Evolutionary conservation across 768 basidiomycete genomes (phyloP).

Genomic region (Phylloporus sp.): DNA sequence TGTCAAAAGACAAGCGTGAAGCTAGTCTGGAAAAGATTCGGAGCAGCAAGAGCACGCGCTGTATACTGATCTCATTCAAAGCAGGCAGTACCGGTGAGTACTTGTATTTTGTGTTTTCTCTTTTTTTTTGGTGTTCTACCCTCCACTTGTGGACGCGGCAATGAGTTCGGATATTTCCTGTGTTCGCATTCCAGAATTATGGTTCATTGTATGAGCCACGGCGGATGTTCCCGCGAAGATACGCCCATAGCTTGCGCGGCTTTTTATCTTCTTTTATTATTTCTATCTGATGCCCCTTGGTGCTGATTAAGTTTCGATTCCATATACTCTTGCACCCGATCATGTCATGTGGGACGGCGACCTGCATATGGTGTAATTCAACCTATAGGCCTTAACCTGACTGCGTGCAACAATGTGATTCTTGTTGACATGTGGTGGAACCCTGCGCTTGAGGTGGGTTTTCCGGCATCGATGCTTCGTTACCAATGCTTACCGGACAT

Average conservation of each 20-base stretch:
- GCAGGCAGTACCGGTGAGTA: slow-evolving; percentile 84
- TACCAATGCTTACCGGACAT: slow-evolving; percentile 6
- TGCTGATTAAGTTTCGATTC: slow-evolving; percentile 12
- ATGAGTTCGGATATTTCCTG: neutral
- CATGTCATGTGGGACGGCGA: neutral
- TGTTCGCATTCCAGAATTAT: neutral
- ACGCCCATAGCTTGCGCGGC: no score
- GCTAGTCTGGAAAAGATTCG: slow-evolving; percentile 69
- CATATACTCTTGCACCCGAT: neutral
- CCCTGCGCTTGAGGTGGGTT: slow-evolving; percentile 71
- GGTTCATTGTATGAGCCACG: no score
- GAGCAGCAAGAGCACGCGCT: slow-evolving; percentile 47
- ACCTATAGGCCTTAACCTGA: slow-evolving; percentile 73
- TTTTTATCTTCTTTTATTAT: no score
- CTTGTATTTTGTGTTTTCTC: neutral
- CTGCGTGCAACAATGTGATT: slow-evolving; percentile 91
- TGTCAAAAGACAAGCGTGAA: slow-evolving; percentile 74
- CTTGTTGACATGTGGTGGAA: slow-evolving; percentile 96
- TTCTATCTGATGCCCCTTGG: neutral
- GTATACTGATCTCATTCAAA: slow-evolving; percentile 95
- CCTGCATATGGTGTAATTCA: slow-evolving; percentile 1
- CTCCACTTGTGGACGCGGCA: no score
- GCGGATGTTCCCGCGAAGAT: slow-evolving; percentile 1
- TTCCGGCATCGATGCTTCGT: neutral
- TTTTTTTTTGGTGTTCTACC: neutral